Base-by-base conservation (phyloP, 352 stramenopile genomes). In the Phytophthora melonis region DNA sequence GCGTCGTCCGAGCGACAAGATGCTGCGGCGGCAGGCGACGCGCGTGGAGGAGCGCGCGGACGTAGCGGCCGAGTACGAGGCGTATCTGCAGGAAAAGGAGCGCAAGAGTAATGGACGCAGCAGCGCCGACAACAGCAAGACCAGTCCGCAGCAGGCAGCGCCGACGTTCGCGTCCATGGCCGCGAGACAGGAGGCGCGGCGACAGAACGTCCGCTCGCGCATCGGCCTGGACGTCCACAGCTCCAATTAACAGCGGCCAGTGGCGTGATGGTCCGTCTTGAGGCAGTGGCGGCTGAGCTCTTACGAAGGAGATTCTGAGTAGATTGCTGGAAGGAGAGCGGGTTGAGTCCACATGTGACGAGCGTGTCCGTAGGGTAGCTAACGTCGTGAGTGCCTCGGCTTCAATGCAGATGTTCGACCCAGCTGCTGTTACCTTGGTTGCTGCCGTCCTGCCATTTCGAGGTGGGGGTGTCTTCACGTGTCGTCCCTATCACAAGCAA, bases 51-150 rank as follows among this genome's bases (percentile, higher is more conserved):
- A 91, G 58, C 82, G 81, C 56, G 81, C 86, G 8, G 84, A 93
- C 63, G 84, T 93, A 18, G 79, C 84, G 58, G 87, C 87, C 11
- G 87, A 94, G 78, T 94, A 91, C 79, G 83, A 91, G 69, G 50
- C 63, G 11, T 94, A 94, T 65, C 45, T 91, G 36, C 65, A 79
- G 32, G 79, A 88, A 49, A 93, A 92, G 72, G 66, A 90, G 57
- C 58, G 52, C 21, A 62, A 73, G 45, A 65, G 25, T 50, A 75
- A 53, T 30, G 50, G n/a, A 16, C 61, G 41, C 41, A 19, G 4
- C 41, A 49, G 14, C 41, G 18, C 23, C 21, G 18, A 8, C 54
- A 16, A 6, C 5, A 50, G 36, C 53, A 70, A 56, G 32, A 60
- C 25, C n/a, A 62, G 23, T 41, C 25, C 21, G 16, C 54, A 67